Percentiles rank a stretch among this genome's conserved stretches.
Evolutionary conservation across 2,329 filamentous ascomycete genomes (phyloP).

Genomic region (Uncinocarpus reesii): DNA sequence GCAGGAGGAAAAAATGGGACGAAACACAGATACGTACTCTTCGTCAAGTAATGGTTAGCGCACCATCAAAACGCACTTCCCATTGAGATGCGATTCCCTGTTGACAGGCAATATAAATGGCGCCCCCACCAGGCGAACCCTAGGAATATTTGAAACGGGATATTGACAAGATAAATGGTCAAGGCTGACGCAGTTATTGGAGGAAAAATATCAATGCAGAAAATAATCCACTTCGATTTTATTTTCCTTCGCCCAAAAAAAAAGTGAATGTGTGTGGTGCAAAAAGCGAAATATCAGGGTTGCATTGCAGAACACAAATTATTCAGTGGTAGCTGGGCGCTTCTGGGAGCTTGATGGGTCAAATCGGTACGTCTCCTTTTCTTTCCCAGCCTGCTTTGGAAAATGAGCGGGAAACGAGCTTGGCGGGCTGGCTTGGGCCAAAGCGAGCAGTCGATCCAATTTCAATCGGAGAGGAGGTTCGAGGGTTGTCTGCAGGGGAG

Average conservation of each 20-base stretch:
- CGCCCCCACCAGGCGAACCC: slow-evolving; percentile 7
- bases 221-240: not conserved
- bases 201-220: slow-evolving; percentile 6
- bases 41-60: slow-evolving; percentile 1
- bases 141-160: slow-evolving; percentile 11
- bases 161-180: slow-evolving; percentile 4
- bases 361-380: slow-evolving; percentile 8
- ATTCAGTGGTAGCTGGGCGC: not conserved
- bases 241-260: not conserved
- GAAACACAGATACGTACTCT: slow-evolving; percentile 6
- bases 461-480: slow-evolving; percentile 3
- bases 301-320: slow-evolving; percentile 5
- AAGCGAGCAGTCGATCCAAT: slow-evolving; percentile 6
- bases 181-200: slow-evolving; percentile 3
- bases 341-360: not conserved
- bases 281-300: slow-evolving; percentile 8
- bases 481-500: slow-evolving; percentile 1
- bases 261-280: slow-evolving; percentile 2
- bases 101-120: slow-evolving; percentile 12
- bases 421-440: slow-evolving; percentile 3
- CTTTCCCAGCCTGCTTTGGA: not conserved
- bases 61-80: not conserved
- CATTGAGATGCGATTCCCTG: slow-evolving; percentile 7
- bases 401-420: slow-evolving; percentile 7
- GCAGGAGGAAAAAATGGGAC: not conserved